Conservation (phyloP, 352 stramenopile genomes). For the Phytophthora ramorum region DNA sequence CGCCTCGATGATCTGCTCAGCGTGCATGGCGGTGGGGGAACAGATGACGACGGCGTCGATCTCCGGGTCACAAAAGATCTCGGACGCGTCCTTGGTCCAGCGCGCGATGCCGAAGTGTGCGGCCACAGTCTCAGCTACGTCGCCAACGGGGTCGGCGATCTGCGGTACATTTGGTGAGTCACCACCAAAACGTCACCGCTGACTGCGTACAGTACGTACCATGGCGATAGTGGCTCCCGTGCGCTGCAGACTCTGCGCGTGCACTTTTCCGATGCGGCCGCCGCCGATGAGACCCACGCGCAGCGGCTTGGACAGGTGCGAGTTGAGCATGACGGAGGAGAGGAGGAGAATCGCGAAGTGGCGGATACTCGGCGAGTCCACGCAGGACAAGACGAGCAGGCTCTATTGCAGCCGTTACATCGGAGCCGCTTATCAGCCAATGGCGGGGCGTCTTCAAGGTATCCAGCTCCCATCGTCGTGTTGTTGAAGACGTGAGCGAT, state of each 20-base stretch:
- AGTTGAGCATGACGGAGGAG: slow-evolving; percentile 35
- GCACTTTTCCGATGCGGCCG: slow-evolving; percentile 72
- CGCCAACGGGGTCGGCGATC: slow-evolving; percentile 50
- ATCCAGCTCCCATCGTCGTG: neutral
- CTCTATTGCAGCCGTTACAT: slow-evolving; percentile 14
- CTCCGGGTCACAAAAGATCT: slow-evolving; percentile 94
- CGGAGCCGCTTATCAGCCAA: slow-evolving; percentile 6
- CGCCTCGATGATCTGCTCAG: slow-evolving; percentile 94
- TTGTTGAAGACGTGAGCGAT: neutral
- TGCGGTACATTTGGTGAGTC: slow-evolving; percentile 15
- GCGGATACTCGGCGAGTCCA: slow-evolving; percentile 1
- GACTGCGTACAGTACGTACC: slow-evolving; percentile 9
- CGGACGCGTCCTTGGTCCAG: slow-evolving; percentile 77
- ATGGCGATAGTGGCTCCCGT: slow-evolving; percentile 52
- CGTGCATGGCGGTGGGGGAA: slow-evolving; percentile 94
- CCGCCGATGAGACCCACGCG: slow-evolving; percentile 72
- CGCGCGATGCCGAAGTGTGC: slow-evolving; percentile 59
- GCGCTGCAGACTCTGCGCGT: slow-evolving; percentile 60
- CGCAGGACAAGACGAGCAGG: slow-evolving; percentile 21
- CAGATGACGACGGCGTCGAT: slow-evolving; percentile 97
- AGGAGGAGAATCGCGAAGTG: slow-evolving; percentile 23
- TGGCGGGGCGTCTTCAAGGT: neutral
- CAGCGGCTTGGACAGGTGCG: slow-evolving; percentile 36
- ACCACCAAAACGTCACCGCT: neutral
- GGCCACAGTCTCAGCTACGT: slow-evolving; percentile 31